Conservation (phyloP, 2,329 filamentous ascomycete genomes). For the Chaetomiaceae sp. region DNA sequence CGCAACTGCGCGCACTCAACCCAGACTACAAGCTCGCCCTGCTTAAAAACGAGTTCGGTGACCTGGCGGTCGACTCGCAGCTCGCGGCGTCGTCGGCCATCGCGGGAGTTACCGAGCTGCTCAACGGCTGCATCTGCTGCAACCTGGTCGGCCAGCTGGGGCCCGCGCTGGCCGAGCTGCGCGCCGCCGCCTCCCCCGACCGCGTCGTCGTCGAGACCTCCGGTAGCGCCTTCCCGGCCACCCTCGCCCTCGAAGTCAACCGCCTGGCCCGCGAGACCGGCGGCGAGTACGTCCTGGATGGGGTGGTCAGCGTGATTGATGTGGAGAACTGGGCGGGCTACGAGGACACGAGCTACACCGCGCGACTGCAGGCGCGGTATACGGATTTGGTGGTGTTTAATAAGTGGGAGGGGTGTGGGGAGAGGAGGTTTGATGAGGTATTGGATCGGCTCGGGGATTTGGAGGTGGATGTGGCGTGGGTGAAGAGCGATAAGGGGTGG, state of each 20-base stretch:
- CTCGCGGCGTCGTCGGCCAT: conserved; percentile 78
- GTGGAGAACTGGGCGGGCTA: conserved; percentile 95
- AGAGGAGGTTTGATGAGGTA: conserved; percentile 69
- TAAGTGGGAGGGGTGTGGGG: conserved; percentile 77
- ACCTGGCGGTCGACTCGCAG: conserved; percentile 87
- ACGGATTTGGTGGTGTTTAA: conserved; percentile 90
- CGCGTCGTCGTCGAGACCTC: conserved; percentile 92
- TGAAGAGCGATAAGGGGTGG: conserved; percentile 76
- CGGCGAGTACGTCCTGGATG: conserved; percentile 68
- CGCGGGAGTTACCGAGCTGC: conserved; percentile 82
- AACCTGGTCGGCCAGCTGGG: conserved; percentile 90
- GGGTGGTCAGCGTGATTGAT: conserved; percentile 83
- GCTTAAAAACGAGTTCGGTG: conserved; percentile 97
- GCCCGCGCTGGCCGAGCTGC: conserved; percentile 71
- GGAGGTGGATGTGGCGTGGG: conserved; percentile 72
- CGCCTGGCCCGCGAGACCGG: conserved; percentile 63
- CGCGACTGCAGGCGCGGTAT: conserved; percentile 79
- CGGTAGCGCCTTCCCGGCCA: conserved; percentile 82
- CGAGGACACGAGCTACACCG: conserved; percentile 84
- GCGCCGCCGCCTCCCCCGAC: conserved; percentile 55
- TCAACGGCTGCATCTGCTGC: conserved; percentile 98
- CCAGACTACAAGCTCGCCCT: conserved; percentile 80
- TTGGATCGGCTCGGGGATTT: conserved; percentile 74
- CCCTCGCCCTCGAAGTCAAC: conserved; percentile 85
- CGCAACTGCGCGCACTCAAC: conserved; percentile 72